Base-by-base conservation (phyloP, 1,284 basidiomycete genomes). In the Coniferiporia weirii region DNA sequence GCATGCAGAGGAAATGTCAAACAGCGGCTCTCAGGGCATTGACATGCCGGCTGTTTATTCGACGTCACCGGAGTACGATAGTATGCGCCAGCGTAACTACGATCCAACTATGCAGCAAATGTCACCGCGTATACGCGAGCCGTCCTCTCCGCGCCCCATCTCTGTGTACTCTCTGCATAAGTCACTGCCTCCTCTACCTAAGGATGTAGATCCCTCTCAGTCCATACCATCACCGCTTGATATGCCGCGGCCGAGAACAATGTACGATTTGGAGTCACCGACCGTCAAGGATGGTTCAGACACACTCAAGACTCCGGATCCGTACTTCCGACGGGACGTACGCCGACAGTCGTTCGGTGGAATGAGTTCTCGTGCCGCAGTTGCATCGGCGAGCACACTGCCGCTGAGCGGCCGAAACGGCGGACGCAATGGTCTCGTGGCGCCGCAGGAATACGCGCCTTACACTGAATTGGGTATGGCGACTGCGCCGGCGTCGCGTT, bases 261-360 rank as follows among this genome's bases (percentile, higher is more conserved):
- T 89, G 61, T 86, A 82, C 65, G 77, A 80, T 0, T 80, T 81
- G 62, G 83, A 85, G 66, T 75, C 80, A 56, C 20, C 22, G 38
- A 56, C 35, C 27, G 51, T 46, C 51, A 36, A 52, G 20, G 32
- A 50, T 54, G 45, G 58, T 52, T 44, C 48, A 32, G 57, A 68
- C 76, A 17, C 72, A 72, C 35, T 74, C 74, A 55, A 81, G 4
- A 81, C 83, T 20, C 87, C 87, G 4, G 77, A 82, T 51, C 81
- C 84, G 2, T 78, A 85, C 2, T 90, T 89, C 77, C 79, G 79
- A 44, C 35, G 61, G 34, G 87, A 89, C 60, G 65, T 66, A 44
- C 77, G 89, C 61, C 75, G 89, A 52, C 89, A 91, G 69, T 91
- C 89, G 1, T 91, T 91, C 64, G 76, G 81, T 47, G 90, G 89